phyloP scores from a whole-genome alignment of 495 filamentous ascomycete species.

The Tuber calosporum region DNA sequence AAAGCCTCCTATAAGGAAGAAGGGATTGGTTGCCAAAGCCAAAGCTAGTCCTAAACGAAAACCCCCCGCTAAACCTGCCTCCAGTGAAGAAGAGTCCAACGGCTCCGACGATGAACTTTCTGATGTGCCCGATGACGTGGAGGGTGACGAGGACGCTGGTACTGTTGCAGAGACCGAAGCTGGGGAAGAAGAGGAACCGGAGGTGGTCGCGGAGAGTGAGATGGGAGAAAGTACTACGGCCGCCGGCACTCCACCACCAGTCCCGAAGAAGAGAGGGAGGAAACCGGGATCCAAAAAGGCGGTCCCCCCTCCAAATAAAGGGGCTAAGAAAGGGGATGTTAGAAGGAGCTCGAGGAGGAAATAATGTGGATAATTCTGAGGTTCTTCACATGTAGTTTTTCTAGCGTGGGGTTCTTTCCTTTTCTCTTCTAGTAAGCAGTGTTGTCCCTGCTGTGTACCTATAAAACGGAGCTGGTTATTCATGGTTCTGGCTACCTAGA shows the following conservation, averaged over 20 bases:
- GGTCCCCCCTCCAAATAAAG: conserved; percentile 13
- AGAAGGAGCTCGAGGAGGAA: conserved; percentile 40
- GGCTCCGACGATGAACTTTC: conserved; percentile 49
- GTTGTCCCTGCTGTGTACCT: not conserved
- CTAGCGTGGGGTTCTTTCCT: not conserved
- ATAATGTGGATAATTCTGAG: conserved; percentile 21
- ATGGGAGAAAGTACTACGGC: conserved; percentile 31
- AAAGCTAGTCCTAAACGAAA: conserved; percentile 44
- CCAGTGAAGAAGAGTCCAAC: conserved; percentile 46
- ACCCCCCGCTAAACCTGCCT: conserved; percentile 49
- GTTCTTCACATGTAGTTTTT: not conserved
- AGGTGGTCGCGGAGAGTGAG: conserved; percentile 41
- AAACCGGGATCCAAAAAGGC: conserved; percentile 25
- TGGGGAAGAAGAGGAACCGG: conserved; percentile 43
- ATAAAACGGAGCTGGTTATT: not conserved
- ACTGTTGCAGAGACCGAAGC: conserved; percentile 43
- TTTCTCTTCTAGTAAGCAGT: not conserved
- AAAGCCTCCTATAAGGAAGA: conserved; percentile 6
- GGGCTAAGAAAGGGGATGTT: conserved; percentile 44
- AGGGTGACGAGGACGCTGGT: conserved; percentile 45
- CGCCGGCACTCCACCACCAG: conserved; percentile 21
- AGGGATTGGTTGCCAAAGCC: conserved; percentile 2
- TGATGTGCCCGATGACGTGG: conserved; percentile 29
- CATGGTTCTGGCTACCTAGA: not conserved
- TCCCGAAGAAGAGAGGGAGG: conserved; percentile 19